Conservation (phyloP, 2,329 filamentous ascomycete species). For the Sporothrix sp. region DNA sequence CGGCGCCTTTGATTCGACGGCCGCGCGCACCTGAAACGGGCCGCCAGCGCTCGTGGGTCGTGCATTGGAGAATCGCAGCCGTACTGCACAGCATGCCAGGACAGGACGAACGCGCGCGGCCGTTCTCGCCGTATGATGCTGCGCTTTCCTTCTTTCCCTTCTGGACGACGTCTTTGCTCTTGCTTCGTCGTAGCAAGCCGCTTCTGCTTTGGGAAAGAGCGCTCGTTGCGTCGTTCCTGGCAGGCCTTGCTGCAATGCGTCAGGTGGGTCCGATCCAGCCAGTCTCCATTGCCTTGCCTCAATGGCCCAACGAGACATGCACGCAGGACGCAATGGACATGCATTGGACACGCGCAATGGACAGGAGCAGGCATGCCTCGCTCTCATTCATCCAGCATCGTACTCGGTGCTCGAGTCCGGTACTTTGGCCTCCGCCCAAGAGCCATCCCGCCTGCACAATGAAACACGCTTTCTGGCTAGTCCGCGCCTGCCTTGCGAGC, state of each 20-base stretch:
- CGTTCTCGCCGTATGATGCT: no score
- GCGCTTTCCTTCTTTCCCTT: no score
- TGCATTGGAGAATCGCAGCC: neutral
- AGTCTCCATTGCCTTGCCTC: slow-evolving; percentile 2
- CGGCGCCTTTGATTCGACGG: slow-evolving; percentile 8
- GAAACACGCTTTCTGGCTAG: slow-evolving; percentile 7
- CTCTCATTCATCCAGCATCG: neutral
- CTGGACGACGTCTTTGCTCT: neutral
- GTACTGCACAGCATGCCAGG: no score
- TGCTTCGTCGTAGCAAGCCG: neutral
- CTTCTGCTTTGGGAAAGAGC: neutral
- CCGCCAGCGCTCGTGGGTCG: slow-evolving; percentile 2
- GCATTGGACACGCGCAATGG: slow-evolving; percentile 1
- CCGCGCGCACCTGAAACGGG: slow-evolving; percentile 13
- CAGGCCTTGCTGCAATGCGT: neutral
- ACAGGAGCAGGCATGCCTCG: neutral
- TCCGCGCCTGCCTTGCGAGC: slow-evolving; percentile 1
- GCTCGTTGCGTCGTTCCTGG: neutral
- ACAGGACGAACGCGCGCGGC: no score
- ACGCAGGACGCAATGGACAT: no score
- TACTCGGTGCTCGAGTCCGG: no score
- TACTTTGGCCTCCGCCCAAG: no score
- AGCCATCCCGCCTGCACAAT: slow-evolving; percentile 2
- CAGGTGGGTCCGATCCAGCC: neutral
- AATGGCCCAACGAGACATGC: neutral